phyloP scores from a whole-genome alignment of 768 basidiomycete genomes.

The Ramaria sp. region DNA sequence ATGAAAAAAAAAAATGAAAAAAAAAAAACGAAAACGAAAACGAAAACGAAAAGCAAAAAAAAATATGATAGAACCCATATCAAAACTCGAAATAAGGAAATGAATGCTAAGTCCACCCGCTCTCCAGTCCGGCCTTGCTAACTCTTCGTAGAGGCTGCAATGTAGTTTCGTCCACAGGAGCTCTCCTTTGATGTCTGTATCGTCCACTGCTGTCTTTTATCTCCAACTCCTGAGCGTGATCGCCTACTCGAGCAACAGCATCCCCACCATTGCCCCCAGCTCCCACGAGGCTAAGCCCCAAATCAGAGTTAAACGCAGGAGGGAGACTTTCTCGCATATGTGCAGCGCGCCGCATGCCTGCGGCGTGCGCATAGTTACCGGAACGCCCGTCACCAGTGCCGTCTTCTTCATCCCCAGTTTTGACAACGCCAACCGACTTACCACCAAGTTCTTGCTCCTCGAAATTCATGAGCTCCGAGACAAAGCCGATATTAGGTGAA shows the following conservation, averaged over 20 bases:
- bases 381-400: slow-evolving; percentile 16
- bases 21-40: not conserved
- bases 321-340: slow-evolving; percentile 72
- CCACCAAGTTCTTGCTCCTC: slow-evolving; percentile 84
- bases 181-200: slow-evolving; percentile 77
- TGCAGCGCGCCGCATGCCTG: slow-evolving; percentile 41
- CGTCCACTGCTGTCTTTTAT: slow-evolving; percentile 77
- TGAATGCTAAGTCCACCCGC: slow-evolving; percentile 17
- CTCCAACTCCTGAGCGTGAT: slow-evolving; percentile 76
- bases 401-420: slow-evolving; percentile 23
- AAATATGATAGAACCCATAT: not conserved
- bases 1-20: not conserved
- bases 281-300: slow-evolving; percentile 20
- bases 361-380: slow-evolving; percentile 33
- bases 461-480: slow-evolving; percentile 93
- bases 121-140: slow-evolving; percentile 90
- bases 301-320: slow-evolving; percentile 33
- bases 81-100: not conserved
- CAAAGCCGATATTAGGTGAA: slow-evolving; percentile 95
- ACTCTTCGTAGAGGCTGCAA: slow-evolving; percentile 83
- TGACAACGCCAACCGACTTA: slow-evolving; percentile 59
- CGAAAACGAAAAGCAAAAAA: not conserved
- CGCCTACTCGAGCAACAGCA: slow-evolving; percentile 39
- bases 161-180: slow-evolving; percentile 81
- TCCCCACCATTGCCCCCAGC: slow-evolving; percentile 15